A percentile compares a stretch with the other conserved stretches of the same genome.
Evolutionary conservation across 306 rosid species (phyloP).

Genomic region (Lathyrus sativus): DNA sequence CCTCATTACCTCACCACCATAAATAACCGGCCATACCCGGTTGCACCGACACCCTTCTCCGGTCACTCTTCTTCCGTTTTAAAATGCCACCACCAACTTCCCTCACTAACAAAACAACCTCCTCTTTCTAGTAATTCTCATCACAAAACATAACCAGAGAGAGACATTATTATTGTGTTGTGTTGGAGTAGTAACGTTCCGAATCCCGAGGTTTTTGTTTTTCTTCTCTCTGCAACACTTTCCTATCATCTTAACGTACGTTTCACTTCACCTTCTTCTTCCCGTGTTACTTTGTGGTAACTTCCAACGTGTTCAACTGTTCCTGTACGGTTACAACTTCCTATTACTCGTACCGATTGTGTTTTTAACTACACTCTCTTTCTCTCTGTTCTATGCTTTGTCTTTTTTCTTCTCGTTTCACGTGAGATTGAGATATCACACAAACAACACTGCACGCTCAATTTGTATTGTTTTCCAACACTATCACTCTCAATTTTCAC

Average conservation of each 20-base stretch:
- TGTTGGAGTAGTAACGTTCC: background rate
- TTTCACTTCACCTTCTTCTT: slow-evolving; percentile 2
- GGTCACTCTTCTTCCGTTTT: slow-evolving; percentile 26
- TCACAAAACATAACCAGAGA: background rate
- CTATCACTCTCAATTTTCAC: too few species aligned
- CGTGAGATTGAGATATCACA: slow-evolving; percentile 11
- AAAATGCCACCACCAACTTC: slow-evolving; percentile 37
- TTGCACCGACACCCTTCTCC: slow-evolving; percentile 44
- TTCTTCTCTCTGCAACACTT: background rate
- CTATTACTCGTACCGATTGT: background rate
- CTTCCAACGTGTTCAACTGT: slow-evolving; percentile 15
- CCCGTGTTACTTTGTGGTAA: background rate
- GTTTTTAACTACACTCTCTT: background rate
- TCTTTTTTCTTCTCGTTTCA: slow-evolving; percentile 14
- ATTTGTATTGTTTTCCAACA: too few species aligned
- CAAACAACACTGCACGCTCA: background rate
- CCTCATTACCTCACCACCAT: background rate
- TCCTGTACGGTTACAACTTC: slow-evolving; percentile 32
- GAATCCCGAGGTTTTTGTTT: slow-evolving; percentile 30
- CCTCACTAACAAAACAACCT: slow-evolving; percentile 26
- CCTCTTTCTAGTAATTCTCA: slow-evolving; percentile 8
- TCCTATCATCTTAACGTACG: slow-evolving; percentile 28
- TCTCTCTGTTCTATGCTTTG: background rate
- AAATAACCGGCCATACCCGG: slow-evolving; percentile 37
- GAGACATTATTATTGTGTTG: background rate